A percentile compares a stretch with the other conserved stretches of the same genome.
Conservation (phyloP, 2,329 filamentous ascomycete genomes). For the Aschersonia sp. region DNA sequence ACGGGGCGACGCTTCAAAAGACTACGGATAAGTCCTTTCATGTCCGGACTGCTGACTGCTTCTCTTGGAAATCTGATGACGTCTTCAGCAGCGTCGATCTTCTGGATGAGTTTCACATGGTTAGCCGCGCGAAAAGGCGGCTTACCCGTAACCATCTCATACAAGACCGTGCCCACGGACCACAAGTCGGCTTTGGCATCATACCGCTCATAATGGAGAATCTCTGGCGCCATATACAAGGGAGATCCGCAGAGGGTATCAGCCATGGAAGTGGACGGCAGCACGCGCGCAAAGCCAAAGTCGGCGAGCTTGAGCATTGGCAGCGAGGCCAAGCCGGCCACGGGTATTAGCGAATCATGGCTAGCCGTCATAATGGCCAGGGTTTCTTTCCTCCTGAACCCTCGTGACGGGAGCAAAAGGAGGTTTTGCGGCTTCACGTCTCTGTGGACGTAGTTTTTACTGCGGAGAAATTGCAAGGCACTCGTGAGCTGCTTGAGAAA, state of each 20-base stretch:
- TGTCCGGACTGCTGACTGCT: conserved; percentile 52
- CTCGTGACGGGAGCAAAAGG: conserved; percentile 67
- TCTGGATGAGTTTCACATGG: conserved; percentile 83
- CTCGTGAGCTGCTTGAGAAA: conserved; percentile 92
- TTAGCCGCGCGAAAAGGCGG: conserved; percentile 88
- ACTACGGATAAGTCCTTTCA: conserved; percentile 67
- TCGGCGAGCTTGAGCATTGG: conserved; percentile 97
- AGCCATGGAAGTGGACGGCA: conserved; percentile 81
- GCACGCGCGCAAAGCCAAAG: conserved; percentile 91
- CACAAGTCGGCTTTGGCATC: conserved; percentile 94
- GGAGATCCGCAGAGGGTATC: conserved; percentile 95
- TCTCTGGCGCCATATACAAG: conserved; percentile 97
- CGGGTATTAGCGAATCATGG: conserved; percentile 66
- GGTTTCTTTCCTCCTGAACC: conserved; percentile 42
- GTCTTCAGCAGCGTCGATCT: conserved; percentile 82
- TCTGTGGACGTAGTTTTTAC: conserved; percentile 80
- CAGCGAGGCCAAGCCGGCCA: conserved; percentile 66
- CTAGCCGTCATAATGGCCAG: conserved; percentile 59
- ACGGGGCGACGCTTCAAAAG: conserved; percentile 76
- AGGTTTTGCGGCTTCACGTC: conserved; percentile 97
- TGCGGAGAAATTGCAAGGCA: conserved; percentile 75
- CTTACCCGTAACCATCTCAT: conserved; percentile 84
- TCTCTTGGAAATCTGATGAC: conserved; percentile 70
- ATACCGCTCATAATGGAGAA: conserved; percentile 91
- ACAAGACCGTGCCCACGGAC: conserved; percentile 92